phyloP scores from a whole-genome alignment of 352 stramenopile genomes.

The Globisporangium solare region DNA sequence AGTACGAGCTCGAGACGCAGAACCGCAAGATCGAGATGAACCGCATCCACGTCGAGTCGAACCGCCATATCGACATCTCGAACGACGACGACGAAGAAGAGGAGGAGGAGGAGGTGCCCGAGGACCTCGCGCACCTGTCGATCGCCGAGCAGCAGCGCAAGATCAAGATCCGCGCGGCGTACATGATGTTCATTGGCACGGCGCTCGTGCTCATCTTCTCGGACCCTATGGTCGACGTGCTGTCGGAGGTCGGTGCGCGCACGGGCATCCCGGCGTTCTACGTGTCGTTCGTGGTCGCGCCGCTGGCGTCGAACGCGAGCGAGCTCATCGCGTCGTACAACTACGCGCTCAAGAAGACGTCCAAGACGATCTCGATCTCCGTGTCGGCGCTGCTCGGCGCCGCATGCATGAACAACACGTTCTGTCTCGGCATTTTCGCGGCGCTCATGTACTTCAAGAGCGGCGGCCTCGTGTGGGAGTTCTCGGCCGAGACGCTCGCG shows the following conservation, averaged over 20 bases:
- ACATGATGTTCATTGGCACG: constrained; percentile 94
- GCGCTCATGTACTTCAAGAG: constrained; percentile 94
- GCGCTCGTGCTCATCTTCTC: constrained; percentile 93
- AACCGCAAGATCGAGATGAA: constrained; percentile 53
- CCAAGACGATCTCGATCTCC: constrained; percentile 96
- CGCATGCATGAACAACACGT: constrained; percentile 99
- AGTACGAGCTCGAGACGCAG: constrained; percentile 60
- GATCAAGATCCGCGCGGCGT: constrained; percentile 93
- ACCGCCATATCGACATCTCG: constrained; percentile 34
- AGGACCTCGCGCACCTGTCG: constrained; percentile 91
- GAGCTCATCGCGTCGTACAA: constrained; percentile 97
- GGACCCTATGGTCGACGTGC: constrained; percentile 98
- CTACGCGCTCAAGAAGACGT: constrained; percentile 97
- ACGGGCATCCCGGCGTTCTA: constrained; percentile 95
- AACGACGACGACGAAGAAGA: constrained; percentile 83
- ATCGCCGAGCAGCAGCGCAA: constrained; percentile 94
- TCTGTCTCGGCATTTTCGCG: constrained; percentile 98
- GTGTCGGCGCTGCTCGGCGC: constrained; percentile 92
- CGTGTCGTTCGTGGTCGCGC: constrained; percentile 96
- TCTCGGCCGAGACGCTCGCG: constrained; percentile 95
- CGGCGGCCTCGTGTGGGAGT: constrained; percentile 94
- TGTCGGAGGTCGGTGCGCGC: constrained; percentile 90
- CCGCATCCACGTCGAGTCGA: constrained; percentile 34
- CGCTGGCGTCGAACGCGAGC: constrained; percentile 97
- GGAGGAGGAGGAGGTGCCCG: constrained; percentile 92